Base-by-base conservation (phyloP, 257 asterid genomes). In the Przewalskia tangutica region DNA sequence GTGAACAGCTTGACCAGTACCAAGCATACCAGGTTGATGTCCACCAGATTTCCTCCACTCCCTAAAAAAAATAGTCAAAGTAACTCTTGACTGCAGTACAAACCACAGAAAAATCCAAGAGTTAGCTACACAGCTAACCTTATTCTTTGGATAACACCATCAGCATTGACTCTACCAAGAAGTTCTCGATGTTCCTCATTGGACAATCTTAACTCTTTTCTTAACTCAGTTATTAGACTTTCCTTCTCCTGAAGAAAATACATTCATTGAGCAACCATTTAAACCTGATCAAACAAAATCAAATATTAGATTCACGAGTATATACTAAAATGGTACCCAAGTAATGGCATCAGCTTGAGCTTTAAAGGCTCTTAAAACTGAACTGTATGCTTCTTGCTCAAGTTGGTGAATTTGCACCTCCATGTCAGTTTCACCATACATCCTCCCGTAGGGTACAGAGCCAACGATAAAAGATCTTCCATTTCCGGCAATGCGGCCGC, bases 261-360 rank as follows among this genome's bases (percentile, higher is more conserved):
- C 79, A 86, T 62, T 77, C 36, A 84, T 77, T 79, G 77, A 84
- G 85, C 66, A 81, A 62, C 82, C 64, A 68, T 63, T 86, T 46
- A 84, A 67, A 81, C 63, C 82, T 81, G 83, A 82, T 80, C 56
- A 80, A 82, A 83, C 56, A 82, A 87, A 81, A 44, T 75, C 50
- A 85, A 66, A 63, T 50, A 78, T 79, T 70, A n/a, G n/a, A n/a
- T n/a, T n/a, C n/a, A n/a, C n/a, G n/a, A n/a, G n/a, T n/a, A n/a
- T n/a, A n/a, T n/a, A n/a, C 32, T 27, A 27, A 27, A 27, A 27
- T 27, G 18, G 66, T 95, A 95, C 99, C 99, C 97, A 95, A 58
- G 98, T 71, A 89, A 95, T 92, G 84, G 96, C 93, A 88, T 92
- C 97, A 64, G 90, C 97, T 84, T 92, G 98, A 82, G 98, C 99